phyloP scores from a whole-genome alignment of 768 basidiomycete species.

The Mrakia frigida region DNA sequence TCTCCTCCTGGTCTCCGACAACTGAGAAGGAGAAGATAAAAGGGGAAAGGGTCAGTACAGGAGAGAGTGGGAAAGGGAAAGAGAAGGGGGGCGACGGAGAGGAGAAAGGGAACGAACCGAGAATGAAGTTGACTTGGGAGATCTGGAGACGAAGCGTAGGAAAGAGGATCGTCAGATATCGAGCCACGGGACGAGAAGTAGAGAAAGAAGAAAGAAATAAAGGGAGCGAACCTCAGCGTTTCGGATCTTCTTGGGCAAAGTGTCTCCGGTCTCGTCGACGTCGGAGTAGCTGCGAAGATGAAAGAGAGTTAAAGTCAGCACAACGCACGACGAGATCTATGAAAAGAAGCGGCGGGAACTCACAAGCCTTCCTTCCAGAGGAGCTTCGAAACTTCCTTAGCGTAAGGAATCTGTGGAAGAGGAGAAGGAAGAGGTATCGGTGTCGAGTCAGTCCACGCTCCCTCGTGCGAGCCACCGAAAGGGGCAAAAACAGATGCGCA shows the following conservation, averaged over 20 bases:
- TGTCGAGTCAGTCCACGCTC: background rate
- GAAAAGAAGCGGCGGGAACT: background rate
- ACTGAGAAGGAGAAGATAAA: slow-evolving; percentile 52
- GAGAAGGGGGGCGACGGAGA: background rate
- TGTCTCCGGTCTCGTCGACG: slow-evolving; percentile 85
- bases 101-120: slow-evolving; percentile 57
- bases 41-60: background rate
- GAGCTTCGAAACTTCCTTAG: slow-evolving; percentile 66
- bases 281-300: slow-evolving; percentile 58
- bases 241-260: slow-evolving; percentile 92
- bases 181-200: background rate
- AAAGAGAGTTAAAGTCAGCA: background rate
- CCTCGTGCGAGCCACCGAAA: background rate
- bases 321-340: background rate
- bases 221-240: slow-evolving; percentile 62
- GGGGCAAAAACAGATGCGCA: slow-evolving; percentile 45
- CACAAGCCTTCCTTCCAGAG: slow-evolving; percentile 62
- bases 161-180: background rate
- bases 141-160: slow-evolving; percentile 43
- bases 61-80: background rate
- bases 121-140: slow-evolving; percentile 95
- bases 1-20: slow-evolving; percentile 88
- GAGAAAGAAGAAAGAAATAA: background rate
- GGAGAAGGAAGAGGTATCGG: slow-evolving; percentile 2
- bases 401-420: slow-evolving; percentile 71